Evolutionary conservation across 1,284 basidiomycete species (phyloP).

Genomic region (Tilletia walkeri): DNA sequence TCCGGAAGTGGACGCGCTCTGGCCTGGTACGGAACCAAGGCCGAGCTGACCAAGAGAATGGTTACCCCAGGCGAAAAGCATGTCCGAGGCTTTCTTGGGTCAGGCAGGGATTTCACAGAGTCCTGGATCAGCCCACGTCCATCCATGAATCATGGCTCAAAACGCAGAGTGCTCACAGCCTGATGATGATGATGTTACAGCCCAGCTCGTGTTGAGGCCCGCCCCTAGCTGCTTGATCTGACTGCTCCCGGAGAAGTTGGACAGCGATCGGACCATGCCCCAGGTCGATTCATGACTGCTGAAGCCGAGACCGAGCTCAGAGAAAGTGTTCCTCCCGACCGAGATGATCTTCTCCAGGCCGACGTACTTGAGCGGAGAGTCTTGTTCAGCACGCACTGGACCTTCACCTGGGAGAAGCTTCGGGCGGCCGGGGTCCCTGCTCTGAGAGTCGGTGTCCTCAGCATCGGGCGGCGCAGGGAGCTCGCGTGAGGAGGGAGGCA

Average conservation of each 20-base stretch:
- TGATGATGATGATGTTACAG: background rate
- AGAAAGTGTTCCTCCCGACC: constrained; percentile 18
- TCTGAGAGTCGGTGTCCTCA: background rate
- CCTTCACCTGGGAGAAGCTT: background rate
- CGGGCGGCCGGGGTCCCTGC: background rate
- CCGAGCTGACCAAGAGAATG: constrained; percentile 14
- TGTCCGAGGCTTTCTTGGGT: constrained; percentile 16
- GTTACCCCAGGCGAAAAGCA: constrained; percentile 9
- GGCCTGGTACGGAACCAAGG: background rate
- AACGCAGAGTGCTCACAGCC: background rate
- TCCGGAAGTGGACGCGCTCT: constrained; percentile 14
- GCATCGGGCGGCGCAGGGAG: background rate
- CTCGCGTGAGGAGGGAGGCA: background rate
- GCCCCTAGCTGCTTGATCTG: constrained; percentile 12
- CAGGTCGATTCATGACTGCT: constrained; percentile 16
- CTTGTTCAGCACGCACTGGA: background rate
- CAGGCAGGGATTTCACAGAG: background rate
- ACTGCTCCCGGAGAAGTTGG: constrained; percentile 1
- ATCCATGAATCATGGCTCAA: too few relatives aligned
- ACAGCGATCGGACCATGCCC: constrained; percentile 18
- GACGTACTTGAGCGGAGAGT: background rate
- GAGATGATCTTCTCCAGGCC: constrained; percentile 20
- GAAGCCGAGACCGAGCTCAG: constrained; percentile 21
- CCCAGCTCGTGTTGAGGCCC: constrained; percentile 18
- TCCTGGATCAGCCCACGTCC: too few relatives aligned